Evolutionary conservation across 805 yeast genomes (phyloP).

Genomic region (Wilhelminamyces savonicus): DNA sequence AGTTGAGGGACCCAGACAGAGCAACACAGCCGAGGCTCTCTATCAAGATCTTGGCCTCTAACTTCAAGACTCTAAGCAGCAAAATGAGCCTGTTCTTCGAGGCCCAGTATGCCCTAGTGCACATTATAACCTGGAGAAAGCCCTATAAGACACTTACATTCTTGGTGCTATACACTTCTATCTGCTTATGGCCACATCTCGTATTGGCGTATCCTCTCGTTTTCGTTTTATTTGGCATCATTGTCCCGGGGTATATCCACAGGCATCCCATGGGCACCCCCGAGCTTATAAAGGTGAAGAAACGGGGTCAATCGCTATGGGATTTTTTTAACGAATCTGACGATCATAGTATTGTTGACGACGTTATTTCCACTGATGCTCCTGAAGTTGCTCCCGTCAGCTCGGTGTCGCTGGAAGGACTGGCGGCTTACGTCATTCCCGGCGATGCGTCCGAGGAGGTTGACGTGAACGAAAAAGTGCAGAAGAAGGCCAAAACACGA

Average conservation of each 20-base stretch:
- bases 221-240: conserved; percentile 46
- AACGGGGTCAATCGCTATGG: conserved; percentile 50
- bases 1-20: conserved; percentile 41
- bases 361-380: conserved; percentile 12
- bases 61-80: conserved; percentile 50
- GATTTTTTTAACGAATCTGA: conserved; percentile 28
- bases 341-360: conserved; percentile 28
- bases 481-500: conserved; percentile 5
- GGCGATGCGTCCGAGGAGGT: too few species aligned
- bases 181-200: conserved; percentile 68
- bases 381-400: too few species aligned
- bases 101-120: conserved; percentile 54
- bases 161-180: conserved; percentile 54
- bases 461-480: conserved; percentile 1
- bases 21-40: conserved; percentile 49
- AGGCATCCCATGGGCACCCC: conserved; percentile 58
- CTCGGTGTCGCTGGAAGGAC: too few species aligned
- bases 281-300: conserved; percentile 37
- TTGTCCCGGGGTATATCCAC: conserved; percentile 64
- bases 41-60: conserved; percentile 46
- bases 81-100: conserved; percentile 53
- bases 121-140: conserved; percentile 65
- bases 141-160: conserved; percentile 64
- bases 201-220: conserved; percentile 59
- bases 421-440: neutral